Percentiles rank a stretch among this genome's conserved stretches.
These are phyloP conservation scores for Phytopythium litorale DNA, from an alignment of 352 stramenopile genomes.

Conservation along the genomic window DNA sequence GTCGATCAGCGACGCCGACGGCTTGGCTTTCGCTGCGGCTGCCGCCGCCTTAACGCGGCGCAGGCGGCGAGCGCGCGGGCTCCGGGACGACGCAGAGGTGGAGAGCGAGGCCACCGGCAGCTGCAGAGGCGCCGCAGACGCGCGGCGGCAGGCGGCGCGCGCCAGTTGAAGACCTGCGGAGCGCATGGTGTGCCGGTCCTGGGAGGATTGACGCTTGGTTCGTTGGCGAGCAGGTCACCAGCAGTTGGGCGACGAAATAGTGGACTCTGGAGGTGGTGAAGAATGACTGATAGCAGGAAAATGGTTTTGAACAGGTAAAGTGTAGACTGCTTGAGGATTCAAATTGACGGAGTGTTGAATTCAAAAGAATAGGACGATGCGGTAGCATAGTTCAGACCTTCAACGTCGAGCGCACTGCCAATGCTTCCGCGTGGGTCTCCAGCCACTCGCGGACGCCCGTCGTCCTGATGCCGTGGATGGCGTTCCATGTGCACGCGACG, in stretches of 20 bases:
- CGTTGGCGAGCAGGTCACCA: not conserved
- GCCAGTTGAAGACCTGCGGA: conserved; percentile 1
- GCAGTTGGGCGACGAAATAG: not conserved
- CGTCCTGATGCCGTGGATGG: not conserved
- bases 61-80: conserved; percentile 40
- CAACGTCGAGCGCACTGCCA: not conserved
- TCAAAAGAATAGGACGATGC: no score
- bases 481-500: not conserved
- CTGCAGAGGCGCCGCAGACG: conserved; percentile 2
- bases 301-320: not conserved
- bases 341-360: no score
- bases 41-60: conserved; percentile 27
- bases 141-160: conserved; percentile 3
- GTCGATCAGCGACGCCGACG: conserved; percentile 20
- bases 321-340: not conserved
- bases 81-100: conserved; percentile 8
- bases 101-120: conserved; percentile 6
- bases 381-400: no score
- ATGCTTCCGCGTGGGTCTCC: not conserved
- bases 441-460: not conserved
- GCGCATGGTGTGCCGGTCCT: not conserved
- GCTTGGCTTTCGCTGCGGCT: not conserved
- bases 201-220: not conserved
- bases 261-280: not conserved
- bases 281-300: no score